Base-by-base conservation (phyloP, 2,329 filamentous ascomycete genomes). In the Teratosphaeria destructans region DNA sequence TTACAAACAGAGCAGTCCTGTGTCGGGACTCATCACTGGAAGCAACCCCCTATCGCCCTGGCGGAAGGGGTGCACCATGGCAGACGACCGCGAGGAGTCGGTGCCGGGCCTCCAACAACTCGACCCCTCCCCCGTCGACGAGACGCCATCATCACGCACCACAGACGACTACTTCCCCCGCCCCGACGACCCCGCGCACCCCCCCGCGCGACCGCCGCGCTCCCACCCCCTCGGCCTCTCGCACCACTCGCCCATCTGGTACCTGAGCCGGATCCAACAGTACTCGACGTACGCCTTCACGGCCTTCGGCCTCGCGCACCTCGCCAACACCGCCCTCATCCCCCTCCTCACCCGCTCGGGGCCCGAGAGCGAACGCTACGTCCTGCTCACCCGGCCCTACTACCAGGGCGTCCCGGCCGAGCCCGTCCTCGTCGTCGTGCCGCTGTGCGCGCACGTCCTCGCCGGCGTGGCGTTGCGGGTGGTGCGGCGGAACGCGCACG, bases 201-300 rank as follows among this genome's bases (percentile, higher is more conserved):
- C 61, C 49, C 53, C 62, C 35, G 49, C 61, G 57, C 35, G 61
- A 52, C 56, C 59, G 37, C 8, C 59, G 57, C 58, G 59, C 61
- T 34, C 47, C 26, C 23, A 56, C 60, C 56, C 75, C n/a, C 64
- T 80, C 5, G 77, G 79, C 1, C 78, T 92, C 26, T 86, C 87
- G 53, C 81, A 84, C n/a, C 85, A 85, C 68, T 84, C 86, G 8
- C 81, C 88, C 59, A 84, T 89, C 68, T 93, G 85, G 75, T 94
- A 92, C 75, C 77, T 95, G 57, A 81, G 81, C 5, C 84, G 88
- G 55, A 80, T 94, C 39, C 94, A 97, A 74, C 87, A 85, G 72
- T 96, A 95, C 79, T 94, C 90, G 0, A 90, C 88, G 65, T 95
- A 96, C 77, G 85, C 88, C 64, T 92, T 90, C 70, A 84, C 84